Conservation (phyloP, 257 asterid genomes). For the Solanum megistacrolobum region DNA sequence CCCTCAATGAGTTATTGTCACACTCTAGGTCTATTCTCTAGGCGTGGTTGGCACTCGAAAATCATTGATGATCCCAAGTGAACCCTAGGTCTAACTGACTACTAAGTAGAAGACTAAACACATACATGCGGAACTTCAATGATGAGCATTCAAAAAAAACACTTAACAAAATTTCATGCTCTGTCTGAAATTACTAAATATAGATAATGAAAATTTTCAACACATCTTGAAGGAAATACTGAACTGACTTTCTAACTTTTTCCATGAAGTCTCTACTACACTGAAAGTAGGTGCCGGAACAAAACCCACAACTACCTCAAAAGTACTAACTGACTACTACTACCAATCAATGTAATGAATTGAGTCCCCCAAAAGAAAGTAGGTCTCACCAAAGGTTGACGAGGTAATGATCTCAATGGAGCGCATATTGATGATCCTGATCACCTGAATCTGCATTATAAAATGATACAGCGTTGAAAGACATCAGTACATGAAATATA, state of each 20-base stretch:
- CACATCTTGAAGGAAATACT: neutral
- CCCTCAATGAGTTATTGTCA: too few species aligned
- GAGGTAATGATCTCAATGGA: neutral
- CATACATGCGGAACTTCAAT: too few species aligned
- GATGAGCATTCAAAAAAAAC: too few species aligned
- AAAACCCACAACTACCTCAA: neutral
- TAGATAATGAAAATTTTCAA: neutral
- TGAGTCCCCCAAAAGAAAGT: too few species aligned
- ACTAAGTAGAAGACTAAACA: too few species aligned
- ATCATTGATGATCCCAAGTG: too few species aligned
- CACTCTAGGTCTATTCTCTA: too few species aligned
- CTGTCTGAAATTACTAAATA: neutral
- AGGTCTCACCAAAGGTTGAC: neutral
- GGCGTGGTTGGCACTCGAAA: too few species aligned
- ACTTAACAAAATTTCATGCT: neutral
- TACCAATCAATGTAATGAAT: too few species aligned
- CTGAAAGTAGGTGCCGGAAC: neutral
- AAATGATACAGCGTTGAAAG: neutral
- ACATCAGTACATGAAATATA: neutral
- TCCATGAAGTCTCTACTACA: neutral
- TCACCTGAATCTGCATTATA: too few species aligned
- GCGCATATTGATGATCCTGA: neutral
- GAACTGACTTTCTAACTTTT: neutral
- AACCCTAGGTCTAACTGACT: too few species aligned
- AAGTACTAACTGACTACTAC: neutral